Percentiles rank a stretch among this genome's conserved stretches.
Conservation (phyloP, 169 alveolate genomes). For the Cryptosporidium sp. region DNA sequence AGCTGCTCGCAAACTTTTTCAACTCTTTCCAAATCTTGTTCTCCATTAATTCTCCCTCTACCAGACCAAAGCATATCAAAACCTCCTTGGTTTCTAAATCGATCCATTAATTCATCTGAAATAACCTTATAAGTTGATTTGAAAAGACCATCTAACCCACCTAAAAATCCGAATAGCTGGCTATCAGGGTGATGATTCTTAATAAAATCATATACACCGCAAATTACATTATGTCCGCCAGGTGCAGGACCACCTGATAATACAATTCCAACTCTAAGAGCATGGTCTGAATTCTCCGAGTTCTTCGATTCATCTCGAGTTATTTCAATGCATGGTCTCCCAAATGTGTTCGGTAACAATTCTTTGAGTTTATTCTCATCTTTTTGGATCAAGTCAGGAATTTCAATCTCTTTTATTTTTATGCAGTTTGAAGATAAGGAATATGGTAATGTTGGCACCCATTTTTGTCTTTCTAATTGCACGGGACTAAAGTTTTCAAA, state of each 20-base stretch:
- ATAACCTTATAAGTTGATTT: slow-evolving; percentile 93
- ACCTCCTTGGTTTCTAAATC: slow-evolving; percentile 97
- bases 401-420: slow-evolving; percentile 76
- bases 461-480: slow-evolving; percentile 80
- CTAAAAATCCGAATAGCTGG: slow-evolving; percentile 92
- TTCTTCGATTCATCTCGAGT: slow-evolving; percentile 77
- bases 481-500: slow-evolving; percentile 82
- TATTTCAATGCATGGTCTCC: slow-evolving; percentile 74
- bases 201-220: slow-evolving; percentile 95
- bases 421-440: slow-evolving; percentile 78
- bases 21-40: slow-evolving; percentile 90
- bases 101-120: slow-evolving; percentile 91
- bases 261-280: slow-evolving; percentile 93
- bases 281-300: slow-evolving; percentile 75
- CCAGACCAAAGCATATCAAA: slow-evolving; percentile 99
- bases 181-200: slow-evolving; percentile 90
- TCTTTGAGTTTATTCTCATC: slow-evolving; percentile 78
- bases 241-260: slow-evolving; percentile 99
- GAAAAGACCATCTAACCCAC: slow-evolving; percentile 95
- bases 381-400: slow-evolving; percentile 78
- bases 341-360: slow-evolving; percentile 76
- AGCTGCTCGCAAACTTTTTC: slow-evolving; percentile 88
- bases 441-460: slow-evolving; percentile 79
- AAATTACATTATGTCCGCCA: slow-evolving; percentile 99
- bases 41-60: slow-evolving; percentile 95